Base-by-base conservation (phyloP, 345 rosid species). In the Gossypium herbaceum region DNA sequence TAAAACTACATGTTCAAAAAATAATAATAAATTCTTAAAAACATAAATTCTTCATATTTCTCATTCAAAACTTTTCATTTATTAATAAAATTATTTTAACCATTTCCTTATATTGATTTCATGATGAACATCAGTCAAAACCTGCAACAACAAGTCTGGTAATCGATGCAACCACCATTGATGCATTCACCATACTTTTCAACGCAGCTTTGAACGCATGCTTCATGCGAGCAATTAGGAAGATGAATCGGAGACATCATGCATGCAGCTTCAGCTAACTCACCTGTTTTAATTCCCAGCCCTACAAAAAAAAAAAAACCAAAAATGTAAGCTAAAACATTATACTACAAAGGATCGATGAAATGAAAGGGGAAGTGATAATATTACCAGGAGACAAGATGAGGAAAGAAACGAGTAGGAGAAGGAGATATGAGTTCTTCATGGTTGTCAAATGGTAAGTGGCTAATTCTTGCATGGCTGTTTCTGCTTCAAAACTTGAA, bases 141-240 rank as follows among this genome's bases (percentile, higher is more conserved):
- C 3, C 2, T 9, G 65, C 75, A 72, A 20, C 74, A 71, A 19
- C 75, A 72, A 20, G 75, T 41, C 39, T 57, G 11, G 9, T 57
- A 7, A 43, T 57, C 54, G 9, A 41, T 57, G 39, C 66, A 72
- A 41, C 20, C 75, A 0, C 66, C 75, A 72, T 72, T 43, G 51
- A 72, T 43, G 3, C 51, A 19, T 39, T 20, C 9, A 22, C 65
- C 75, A 13, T 72, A 72, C 52, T 2, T 72, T 1, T 20, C 65
- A 8, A 57, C 66, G 20, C 75, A 72, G 39, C 13, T 13, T 22
- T 56, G 52, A 24, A 72, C 50, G 63, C 75, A 72, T 20, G 64
- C 9, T 55, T 55, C 20, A 8, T 72, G 48, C 51, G 51, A 39
- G 52, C 66, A 71, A 39, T 34, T 29, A 12, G 50, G 3, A 55